These are phyloP conservation scores for Tremellales sp. DNA, from an alignment of 1,284 basidiomycete genomes.

Conservation along the genomic window DNA sequence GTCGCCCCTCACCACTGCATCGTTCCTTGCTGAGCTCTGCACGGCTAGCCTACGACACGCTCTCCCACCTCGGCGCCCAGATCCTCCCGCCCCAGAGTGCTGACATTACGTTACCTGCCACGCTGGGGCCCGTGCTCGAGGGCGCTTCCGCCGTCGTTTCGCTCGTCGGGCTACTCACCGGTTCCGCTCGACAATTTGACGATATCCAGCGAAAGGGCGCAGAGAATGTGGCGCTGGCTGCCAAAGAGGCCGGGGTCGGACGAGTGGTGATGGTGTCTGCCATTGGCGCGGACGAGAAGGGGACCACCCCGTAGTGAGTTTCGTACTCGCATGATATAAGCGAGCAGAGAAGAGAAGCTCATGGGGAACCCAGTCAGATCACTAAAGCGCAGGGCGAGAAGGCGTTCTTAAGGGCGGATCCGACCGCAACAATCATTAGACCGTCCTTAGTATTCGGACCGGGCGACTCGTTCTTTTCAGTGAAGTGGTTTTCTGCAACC, in stretches of 20 bases:
- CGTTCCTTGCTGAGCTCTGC: background rate
- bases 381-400: conserved; percentile 64
- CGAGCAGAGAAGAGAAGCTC: background rate
- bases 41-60: conserved; percentile 28
- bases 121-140: conserved; percentile 53
- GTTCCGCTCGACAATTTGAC: conserved; percentile 57
- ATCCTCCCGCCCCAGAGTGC: conserved; percentile 52
- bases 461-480: conserved; percentile 67
- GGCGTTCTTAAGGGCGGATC: conserved; percentile 50
- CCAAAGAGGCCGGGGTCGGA: conserved; percentile 31
- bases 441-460: conserved; percentile 69
- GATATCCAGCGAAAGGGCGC: conserved; percentile 61
- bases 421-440: conserved; percentile 60
- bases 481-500: conserved; percentile 39
- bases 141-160: conserved; percentile 59
- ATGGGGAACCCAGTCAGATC: conserved; percentile 49
- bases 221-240: conserved; percentile 53
- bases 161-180: conserved; percentile 62
- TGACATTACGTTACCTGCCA: conserved; percentile 55
- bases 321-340: background rate
- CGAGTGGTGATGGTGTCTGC: conserved; percentile 41
- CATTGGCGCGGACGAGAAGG: conserved; percentile 36
- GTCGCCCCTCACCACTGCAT: conserved; percentile 8
- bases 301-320: conserved; percentile 42
- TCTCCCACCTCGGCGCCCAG: conserved; percentile 35